Evolutionary conservation across 768 basidiomycete genomes (phyloP), one percentile per base, ranked within the genome.

Genomic region (Mycena vitilis): DNA sequence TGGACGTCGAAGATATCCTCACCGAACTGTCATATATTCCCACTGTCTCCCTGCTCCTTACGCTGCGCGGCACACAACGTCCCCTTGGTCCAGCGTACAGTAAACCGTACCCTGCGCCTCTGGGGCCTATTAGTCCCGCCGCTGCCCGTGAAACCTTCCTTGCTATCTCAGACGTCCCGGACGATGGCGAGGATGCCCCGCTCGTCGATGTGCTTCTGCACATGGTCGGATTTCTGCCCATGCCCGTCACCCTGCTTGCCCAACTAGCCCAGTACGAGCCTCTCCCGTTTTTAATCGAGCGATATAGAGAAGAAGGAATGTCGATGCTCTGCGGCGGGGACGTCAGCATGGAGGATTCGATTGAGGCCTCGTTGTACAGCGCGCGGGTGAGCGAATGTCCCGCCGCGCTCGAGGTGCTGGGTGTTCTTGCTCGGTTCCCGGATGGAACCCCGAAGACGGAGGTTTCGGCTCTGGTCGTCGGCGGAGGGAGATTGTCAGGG

Each of bases 51-150:
- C 49, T 72, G 20, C 60, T 72, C 36, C 15, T 72, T 12, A 72
- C 71, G 15, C 67, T 72, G 7, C 64, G 71, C 44, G 71, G 71
- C 18, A 72, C 67, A 16, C 67, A 72, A 22, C 71, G 71, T 18
- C 71, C 70, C 4, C 63, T 68, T 5, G 70, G 70, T n/a, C 70
- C 71, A 16, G 54, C 42, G 5, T 72, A 72, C 67, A 72, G 18
- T 30, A 72, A 72, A 56, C 60, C 71, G 0, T 63, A 60, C 52
- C 63, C 61, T 16, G 63, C 67, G 4, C 54, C 67, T 22, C 54
- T 72, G 15, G 66, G 71, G 15, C 49, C 59, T 11, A 13, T 72
- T 34, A 47, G 58, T 18, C 48, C 64, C 22, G 5, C 30, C 13
- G 66, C 67, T 18, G 67, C 66, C 30, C 60, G 63, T 30, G 18